These are phyloP conservation scores for Murraya koenigii DNA, from an alignment of 345 rosid genomes.

Conservation along the genomic window DNA sequence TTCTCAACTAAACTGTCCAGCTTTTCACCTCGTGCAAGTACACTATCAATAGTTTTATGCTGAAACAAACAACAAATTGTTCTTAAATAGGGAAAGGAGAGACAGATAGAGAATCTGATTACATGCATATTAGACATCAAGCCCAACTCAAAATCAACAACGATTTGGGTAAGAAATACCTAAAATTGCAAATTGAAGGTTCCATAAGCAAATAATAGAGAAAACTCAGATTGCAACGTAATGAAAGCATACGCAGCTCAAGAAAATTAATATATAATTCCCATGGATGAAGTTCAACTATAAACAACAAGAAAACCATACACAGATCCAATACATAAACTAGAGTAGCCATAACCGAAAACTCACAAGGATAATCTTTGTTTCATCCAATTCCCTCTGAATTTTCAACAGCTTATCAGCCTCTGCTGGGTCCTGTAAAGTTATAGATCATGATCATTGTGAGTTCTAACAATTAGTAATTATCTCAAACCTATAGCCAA, in stretches of 20 bases:
- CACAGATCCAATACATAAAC: neutral
- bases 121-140: neutral
- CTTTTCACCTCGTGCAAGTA: conserved; percentile 95
- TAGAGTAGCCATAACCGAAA: neutral
- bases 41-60: conserved; percentile 99
- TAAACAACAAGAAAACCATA: neutral
- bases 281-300: neutral
- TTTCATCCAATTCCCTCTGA: conserved; percentile 97
- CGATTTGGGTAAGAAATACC: neutral
- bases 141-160: neutral
- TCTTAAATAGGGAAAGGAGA: neutral
- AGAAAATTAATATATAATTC: neutral
- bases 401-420: conserved; percentile 96
- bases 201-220: neutral
- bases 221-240: neutral
- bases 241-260: neutral
- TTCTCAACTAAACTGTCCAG: conserved; percentile 96
- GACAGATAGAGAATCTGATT: neutral
- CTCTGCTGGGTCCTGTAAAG: conserved; percentile 91
- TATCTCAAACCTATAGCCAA: neutral
- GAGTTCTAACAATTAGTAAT: neutral
- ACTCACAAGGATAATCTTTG: conserved; percentile 96
- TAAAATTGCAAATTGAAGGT: neutral
- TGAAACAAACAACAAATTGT: conserved; percentile 26
- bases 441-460: neutral